A percentile compares a stretch with the other conserved stretches of the same genome.
Evolutionary conservation across 2,329 filamentous ascomycete species (phyloP).

Genomic region (Leptographium procerum): DNA sequence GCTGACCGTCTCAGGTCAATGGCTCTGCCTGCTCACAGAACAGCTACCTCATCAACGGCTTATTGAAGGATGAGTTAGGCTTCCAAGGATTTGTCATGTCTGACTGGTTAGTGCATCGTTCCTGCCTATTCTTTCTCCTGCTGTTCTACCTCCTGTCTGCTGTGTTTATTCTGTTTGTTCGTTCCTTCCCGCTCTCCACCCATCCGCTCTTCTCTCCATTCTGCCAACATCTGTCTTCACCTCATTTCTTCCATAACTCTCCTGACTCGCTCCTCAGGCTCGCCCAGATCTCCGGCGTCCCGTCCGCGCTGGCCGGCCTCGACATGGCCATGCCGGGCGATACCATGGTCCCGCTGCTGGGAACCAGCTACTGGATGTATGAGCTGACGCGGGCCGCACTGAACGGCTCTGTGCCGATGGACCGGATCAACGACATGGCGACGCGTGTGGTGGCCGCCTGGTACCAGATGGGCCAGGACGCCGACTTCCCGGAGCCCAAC

Average conservation of each 20-base stretch:
- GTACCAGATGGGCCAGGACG: conserved; percentile 49
- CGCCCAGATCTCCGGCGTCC: conserved; percentile 64
- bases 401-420: conserved; percentile 45
- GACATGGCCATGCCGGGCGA: conserved; percentile 55
- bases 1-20: conserved; percentile 48
- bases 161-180: not conserved
- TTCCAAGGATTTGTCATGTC: conserved; percentile 73
- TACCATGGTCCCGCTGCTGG: conserved; percentile 39
- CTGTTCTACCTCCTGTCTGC: not conserved
- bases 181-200: not conserved
- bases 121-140: not conserved
- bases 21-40: conserved; percentile 75
- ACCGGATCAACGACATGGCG: conserved; percentile 44
- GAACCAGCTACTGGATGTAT: conserved; percentile 41
- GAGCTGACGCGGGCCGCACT: conserved; percentile 42
- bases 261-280: conserved; percentile 31
- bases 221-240: not conserved
- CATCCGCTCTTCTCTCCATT: not conserved
- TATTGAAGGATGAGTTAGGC: conserved; percentile 69
- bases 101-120: conserved; percentile 45
- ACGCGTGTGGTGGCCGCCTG: conserved; percentile 46
- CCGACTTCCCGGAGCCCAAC: conserved; percentile 43
- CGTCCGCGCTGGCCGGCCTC: conserved; percentile 60
- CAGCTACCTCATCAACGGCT: conserved; percentile 59
- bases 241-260: too few relatives aligned